Percentiles rank a stretch among this genome's conserved stretches.
phyloP scores from a whole-genome alignment of 1,284 basidiomycete genomes.

The Chondrostereum purpureum region DNA sequence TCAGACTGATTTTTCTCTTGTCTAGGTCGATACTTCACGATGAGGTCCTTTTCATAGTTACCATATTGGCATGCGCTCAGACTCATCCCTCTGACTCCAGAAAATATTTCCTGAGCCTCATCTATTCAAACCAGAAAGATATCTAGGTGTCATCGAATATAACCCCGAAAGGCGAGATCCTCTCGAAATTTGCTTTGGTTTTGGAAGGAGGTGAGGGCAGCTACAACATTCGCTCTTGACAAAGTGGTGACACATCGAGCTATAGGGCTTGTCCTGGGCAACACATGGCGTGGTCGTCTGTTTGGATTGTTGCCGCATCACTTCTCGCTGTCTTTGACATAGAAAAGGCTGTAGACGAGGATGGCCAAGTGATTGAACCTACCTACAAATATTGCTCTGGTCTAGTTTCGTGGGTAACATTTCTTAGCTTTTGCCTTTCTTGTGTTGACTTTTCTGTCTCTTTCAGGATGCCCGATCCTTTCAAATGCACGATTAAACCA shows the following conservation, averaged over 20 bases:
- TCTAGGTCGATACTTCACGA: slow-evolving; percentile 17
- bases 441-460: neutral
- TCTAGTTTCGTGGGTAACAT: slow-evolving; percentile 1
- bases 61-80: neutral
- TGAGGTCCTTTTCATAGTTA: slow-evolving; percentile 10
- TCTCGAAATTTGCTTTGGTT: slow-evolving; percentile 25
- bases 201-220: slow-evolving; percentile 31
- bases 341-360: neutral
- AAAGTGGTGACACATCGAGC: no score
- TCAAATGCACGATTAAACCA: neutral
- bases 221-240: no score
- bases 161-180: slow-evolving; percentile 22
- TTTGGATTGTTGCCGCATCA: neutral
- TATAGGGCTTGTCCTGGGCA: no score
- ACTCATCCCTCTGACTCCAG: slow-evolving; percentile 21
- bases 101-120: slow-evolving; percentile 26
- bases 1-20: no score
- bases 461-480: slow-evolving; percentile 4
- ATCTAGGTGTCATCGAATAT: slow-evolving; percentile 27
- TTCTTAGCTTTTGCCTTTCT: neutral
- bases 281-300: neutral
- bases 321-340: slow-evolving; percentile 1
- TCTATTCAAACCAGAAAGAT: no score
- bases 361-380: slow-evolving; percentile 1
- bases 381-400: neutral